Base-by-base conservation (phyloP, 1,284 basidiomycete genomes). In the Malassezia psittaci region DNA sequence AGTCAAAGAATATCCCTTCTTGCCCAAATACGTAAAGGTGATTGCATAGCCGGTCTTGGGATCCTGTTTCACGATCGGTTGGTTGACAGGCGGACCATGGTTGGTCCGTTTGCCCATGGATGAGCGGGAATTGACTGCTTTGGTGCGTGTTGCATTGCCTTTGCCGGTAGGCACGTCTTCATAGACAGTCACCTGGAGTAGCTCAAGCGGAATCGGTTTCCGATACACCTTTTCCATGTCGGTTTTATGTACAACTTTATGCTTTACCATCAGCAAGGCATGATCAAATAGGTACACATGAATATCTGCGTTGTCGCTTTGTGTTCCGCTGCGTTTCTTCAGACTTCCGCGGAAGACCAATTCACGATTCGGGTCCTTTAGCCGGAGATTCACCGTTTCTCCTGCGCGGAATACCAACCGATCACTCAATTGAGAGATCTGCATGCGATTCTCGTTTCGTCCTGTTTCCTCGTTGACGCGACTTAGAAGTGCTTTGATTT, bases 211-310 rank as follows among this genome's bases (percentile, higher is more conserved):
- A 64, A 98, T 96, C 0, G 94, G 94, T 87, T 87, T 83, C 64
- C 90, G 85, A 74, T 94, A 94, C 19, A 96, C 93, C 74, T 90
- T 90, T 77, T 84, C 86, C 68, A 91, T 87, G 65, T 96, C 91
- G 54, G 85, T 84, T 76, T 93, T 91, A 76, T 86, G 87, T 48
- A 79, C 85, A 71, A 76, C 87, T 74, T 83, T 91, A 67, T 85
- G 82, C 79, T 98, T 98, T 63, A 88, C 90, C 81, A 98, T 88
- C 43, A 99, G 78, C 51, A 99, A 78, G 0, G 91, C 91, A 77
- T 99, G 93, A 75, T 98, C 94, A 70, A 99, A 96, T 64, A 98
- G 78, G 79, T 94, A 96, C 5, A 94, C 86, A 66, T 90, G 83
- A 52, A 96, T 79, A 74, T 98, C 93, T 7, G 90, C 85, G 62